Conservation (phyloP, 345 rosid species). For the Eucalyptus curtisii region DNA sequence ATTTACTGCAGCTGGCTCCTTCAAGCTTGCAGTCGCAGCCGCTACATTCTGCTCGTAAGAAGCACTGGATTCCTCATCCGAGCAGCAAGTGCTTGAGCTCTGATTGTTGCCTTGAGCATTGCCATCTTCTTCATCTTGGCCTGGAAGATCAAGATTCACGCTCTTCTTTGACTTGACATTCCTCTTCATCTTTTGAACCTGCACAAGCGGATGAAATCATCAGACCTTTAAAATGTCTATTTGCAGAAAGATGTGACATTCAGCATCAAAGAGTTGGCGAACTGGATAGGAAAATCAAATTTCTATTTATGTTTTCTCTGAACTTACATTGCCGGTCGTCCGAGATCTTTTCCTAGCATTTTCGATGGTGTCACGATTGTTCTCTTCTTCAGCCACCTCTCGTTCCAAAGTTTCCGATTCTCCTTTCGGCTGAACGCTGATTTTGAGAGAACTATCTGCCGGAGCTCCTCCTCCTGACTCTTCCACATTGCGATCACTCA, state of each 20-base stretch:
- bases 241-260: not conserved
- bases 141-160: constrained; percentile 3
- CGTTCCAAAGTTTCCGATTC: constrained; percentile 10
- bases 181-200: constrained; percentile 35
- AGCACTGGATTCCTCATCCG: constrained; percentile 42
- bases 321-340: constrained; percentile 33
- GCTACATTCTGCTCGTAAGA: constrained; percentile 16
- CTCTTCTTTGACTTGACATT: constrained; percentile 28
- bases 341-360: constrained; percentile 40
- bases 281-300: not conserved
- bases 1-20: constrained; percentile 27
- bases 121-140: constrained; percentile 17
- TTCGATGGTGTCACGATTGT: constrained; percentile 1
- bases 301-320: not conserved
- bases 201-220: not conserved
- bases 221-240: not conserved
- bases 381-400: constrained; percentile 18
- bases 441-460: not conserved
- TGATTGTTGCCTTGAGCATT: constrained; percentile 9
- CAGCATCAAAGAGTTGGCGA: not conserved
- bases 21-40: constrained; percentile 17
- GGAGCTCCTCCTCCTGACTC: not conserved
- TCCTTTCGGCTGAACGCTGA: constrained; percentile 1
- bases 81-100: constrained; percentile 33
- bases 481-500: not conserved